These are phyloP conservation scores for Gastrodia elata DNA, from an alignment of 106 monocot species.

Conservation along the genomic window DNA sequence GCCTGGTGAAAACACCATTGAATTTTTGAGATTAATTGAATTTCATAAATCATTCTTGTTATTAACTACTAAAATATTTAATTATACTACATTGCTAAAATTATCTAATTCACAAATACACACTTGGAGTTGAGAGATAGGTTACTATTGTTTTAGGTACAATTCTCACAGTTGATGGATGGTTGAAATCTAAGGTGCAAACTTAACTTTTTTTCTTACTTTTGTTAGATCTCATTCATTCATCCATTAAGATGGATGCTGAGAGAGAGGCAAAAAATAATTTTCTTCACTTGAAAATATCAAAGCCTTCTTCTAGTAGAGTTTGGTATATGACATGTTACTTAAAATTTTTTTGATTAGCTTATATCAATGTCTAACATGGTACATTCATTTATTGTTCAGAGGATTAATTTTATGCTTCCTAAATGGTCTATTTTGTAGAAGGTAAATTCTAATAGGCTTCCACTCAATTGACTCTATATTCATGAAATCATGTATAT, in stretches of 20 bases:
- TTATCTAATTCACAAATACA: not conserved
- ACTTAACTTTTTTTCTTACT: no score
- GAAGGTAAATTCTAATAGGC: not conserved
- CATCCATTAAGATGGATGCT: no score
- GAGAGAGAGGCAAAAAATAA: no score
- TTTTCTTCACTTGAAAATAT: no score
- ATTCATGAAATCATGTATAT: not conserved
- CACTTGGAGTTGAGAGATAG: no score
- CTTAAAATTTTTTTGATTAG: not conserved
- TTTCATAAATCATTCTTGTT: not conserved
- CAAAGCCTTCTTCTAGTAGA: no score
- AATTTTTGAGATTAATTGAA: not conserved
- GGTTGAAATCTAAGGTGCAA: no score
- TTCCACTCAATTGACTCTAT: not conserved
- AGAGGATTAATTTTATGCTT: not conserved
- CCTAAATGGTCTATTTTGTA: not conserved
- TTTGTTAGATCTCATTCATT: no score
- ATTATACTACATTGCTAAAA: not conserved
- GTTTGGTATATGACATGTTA: not conserved
- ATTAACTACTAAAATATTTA: not conserved
- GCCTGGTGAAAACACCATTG: not conserved
- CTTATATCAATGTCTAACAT: not conserved
- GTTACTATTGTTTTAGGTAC: no score
- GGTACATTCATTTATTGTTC: not conserved
- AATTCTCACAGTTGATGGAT: no score